Base-by-base conservation (phyloP, 2,329 filamentous ascomycete species). In the Cladophialophora immunda region DNA sequence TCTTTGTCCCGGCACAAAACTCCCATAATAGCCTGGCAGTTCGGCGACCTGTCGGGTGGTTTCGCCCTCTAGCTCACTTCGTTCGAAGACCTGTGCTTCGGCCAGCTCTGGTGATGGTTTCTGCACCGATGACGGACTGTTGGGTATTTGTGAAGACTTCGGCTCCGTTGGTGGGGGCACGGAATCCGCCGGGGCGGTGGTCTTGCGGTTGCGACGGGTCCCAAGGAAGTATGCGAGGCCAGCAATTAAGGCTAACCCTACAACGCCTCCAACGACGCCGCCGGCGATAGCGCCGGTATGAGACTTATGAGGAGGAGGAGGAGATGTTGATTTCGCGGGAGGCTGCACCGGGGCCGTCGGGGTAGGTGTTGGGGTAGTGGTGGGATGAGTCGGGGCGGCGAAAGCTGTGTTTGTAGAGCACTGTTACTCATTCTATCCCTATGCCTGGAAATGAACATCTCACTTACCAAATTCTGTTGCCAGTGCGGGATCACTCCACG, bases 401-500 rank as follows among this genome's bases (percentile, higher is more conserved):
- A 36, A 32, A n/a, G 53, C 53, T 30, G 27, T n/a, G 9, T 32
- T 55, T 30, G 6, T 19, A 53, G n/a, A 25, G 50, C 27, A 15
- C 6, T n/a, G 27, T 25, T 9, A 55, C 15, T 36, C 4, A 34
- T 11, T 19, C 11, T 13, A 25, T 34, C 41, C n/a, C n/a, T 50
- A 22, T 4, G 1, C 19, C 7, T 19, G 8, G 53, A 55, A 29
- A 55, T 9, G 53, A 32, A n/a, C 4, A 36, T 27, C 13, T 6
- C 53, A 22, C 29, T 50, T 50, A 25, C 45, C 45, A 27, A 55
- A 55, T 19, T 27, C 13, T 36, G 53, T 32, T 19, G 53, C 27
- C 27, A 55, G n/a, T 30, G 29, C 53, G 11, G 53, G 53, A 55
- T 55, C 53, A 36, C 29, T 32, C 53, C 53, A 55, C 27, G 53